phyloP scores from a whole-genome alignment of 352 stramenopile genomes.

The Phytophthora pini region DNA sequence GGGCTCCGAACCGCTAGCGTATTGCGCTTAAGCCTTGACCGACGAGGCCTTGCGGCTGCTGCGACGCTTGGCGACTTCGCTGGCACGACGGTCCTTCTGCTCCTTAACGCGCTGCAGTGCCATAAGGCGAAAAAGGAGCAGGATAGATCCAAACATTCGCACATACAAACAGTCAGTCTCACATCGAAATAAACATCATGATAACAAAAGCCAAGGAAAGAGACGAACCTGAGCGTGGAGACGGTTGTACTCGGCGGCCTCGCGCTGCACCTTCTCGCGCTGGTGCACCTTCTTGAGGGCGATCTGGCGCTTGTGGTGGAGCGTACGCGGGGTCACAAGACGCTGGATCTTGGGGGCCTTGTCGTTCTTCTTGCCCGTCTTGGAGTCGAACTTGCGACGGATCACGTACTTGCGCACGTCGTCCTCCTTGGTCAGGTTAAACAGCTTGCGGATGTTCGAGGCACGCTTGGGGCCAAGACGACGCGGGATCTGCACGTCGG shows the following conservation, averaged over 20 bases:
- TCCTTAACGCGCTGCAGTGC: constrained; percentile 98
- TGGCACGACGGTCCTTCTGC: constrained; percentile 97
- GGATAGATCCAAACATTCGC: constrained; percentile 46
- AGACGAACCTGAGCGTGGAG: constrained; percentile 93
- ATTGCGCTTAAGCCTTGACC: constrained; percentile 86
- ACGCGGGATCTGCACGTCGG: constrained; percentile 96
- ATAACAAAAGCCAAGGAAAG: constrained; percentile 6
- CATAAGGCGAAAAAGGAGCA: constrained; percentile 94
- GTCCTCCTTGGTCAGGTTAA: constrained; percentile 99
- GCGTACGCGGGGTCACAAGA: constrained; percentile 97
- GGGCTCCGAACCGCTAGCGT: constrained; percentile 27
- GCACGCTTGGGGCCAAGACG: constrained; percentile 99
- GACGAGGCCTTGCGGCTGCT: constrained; percentile 96
- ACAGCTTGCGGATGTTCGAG: constrained; percentile 99
- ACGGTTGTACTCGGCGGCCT: constrained; percentile 98
- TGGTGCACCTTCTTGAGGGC: constrained; percentile 86
- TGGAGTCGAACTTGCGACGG: constrained; percentile 98
- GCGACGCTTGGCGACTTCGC: constrained; percentile 98
- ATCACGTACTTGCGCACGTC: constrained; percentile 99
- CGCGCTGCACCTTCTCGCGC: constrained; percentile 92
- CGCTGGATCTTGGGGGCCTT: constrained; percentile 99
- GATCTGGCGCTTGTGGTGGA: constrained; percentile 97
- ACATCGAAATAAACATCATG: neutral
- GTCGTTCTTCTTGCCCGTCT: constrained; percentile 98
- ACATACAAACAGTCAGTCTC: constrained; percentile 53